These are phyloP conservation scores for Puya raimondii DNA, from an alignment of 176 grass and related monocot species.

Conservation along the genomic window DNA sequence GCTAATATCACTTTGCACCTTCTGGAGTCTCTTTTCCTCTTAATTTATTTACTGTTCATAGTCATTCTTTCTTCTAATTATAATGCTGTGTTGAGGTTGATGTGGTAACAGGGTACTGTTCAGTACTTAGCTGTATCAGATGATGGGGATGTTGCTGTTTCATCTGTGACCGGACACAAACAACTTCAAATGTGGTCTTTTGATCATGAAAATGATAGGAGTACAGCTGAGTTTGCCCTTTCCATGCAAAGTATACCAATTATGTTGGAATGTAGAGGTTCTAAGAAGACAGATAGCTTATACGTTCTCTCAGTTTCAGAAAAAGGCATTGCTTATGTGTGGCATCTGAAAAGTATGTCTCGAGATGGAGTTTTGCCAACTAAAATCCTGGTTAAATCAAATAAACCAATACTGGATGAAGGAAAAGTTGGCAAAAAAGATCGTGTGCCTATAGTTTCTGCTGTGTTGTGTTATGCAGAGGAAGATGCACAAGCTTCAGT, in stretches of 20 bases:
- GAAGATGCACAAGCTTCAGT: constrained; percentile 30
- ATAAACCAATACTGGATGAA: constrained; percentile 1
- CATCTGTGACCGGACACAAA: constrained; percentile 20
- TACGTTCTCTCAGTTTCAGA: constrained; percentile 40
- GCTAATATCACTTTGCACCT: constrained; percentile 7
- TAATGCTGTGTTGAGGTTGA: constrained; percentile 1
- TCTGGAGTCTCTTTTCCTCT: not conserved
- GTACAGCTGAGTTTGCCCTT: constrained; percentile 15
- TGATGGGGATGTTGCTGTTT: constrained; percentile 26
- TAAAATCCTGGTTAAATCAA: constrained; percentile 29
- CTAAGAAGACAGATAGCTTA: constrained; percentile 14
- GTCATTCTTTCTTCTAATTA: constrained; percentile 10
- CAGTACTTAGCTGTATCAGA: constrained; percentile 36
- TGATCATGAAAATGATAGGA: constrained; percentile 26
- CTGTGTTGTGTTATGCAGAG: constrained; percentile 29
- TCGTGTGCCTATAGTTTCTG: constrained; percentile 29
- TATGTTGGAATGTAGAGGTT: constrained; percentile 30
- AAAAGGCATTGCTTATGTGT: constrained; percentile 43
- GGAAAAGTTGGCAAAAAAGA: constrained; percentile 12
- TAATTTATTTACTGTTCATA: not conserved
- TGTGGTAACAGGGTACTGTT: constrained; percentile 29
- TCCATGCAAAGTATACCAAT: constrained; percentile 33
- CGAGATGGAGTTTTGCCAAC: constrained; percentile 10
- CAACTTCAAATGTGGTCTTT: constrained; percentile 31
- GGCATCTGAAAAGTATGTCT: constrained; percentile 37